Evolutionary conservation across 139 green algal species (phyloP).

Genomic region (Astrephomene gubernaculifera): DNA sequence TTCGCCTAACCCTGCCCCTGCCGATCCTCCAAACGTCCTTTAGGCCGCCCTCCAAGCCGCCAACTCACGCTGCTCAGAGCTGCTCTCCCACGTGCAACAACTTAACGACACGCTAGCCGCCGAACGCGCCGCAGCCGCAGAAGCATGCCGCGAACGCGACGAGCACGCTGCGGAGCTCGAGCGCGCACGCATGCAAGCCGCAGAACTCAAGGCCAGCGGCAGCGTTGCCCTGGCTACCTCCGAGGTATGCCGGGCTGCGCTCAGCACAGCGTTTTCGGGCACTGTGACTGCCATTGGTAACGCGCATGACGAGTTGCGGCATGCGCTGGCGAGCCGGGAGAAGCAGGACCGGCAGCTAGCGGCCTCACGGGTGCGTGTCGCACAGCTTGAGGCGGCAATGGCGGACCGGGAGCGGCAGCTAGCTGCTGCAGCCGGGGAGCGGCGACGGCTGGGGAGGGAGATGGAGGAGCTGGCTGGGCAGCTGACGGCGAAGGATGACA

Average conservation of each 20-base stretch:
- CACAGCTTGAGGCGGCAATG: neutral
- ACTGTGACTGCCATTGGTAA: neutral
- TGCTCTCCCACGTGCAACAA: neutral
- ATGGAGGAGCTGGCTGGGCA: constrained; percentile 26
- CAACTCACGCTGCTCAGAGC: neutral
- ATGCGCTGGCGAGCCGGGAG: neutral
- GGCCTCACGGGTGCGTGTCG: neutral
- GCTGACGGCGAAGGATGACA: neutral
- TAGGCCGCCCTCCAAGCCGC: neutral
- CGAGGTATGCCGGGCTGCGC: constrained; percentile 7
- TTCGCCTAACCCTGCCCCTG: no score
- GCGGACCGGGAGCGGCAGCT: neutral
- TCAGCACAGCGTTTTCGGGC: neutral
- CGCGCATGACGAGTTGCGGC: constrained; percentile 6
- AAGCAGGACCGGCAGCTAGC: neutral
- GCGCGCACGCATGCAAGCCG: neutral
- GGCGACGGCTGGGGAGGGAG: neutral
- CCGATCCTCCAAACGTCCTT: neutral
- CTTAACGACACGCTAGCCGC: neutral
- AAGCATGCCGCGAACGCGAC: neutral
- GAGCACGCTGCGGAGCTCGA: neutral
- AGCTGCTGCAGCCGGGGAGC: neutral
- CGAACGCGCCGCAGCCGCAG: neutral
- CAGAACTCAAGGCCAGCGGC: constrained; percentile 14
- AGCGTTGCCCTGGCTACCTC: constrained; percentile 5